Base-by-base conservation (phyloP, 169 alveolate species). In the Plasmodium billcollinsi region DNA sequence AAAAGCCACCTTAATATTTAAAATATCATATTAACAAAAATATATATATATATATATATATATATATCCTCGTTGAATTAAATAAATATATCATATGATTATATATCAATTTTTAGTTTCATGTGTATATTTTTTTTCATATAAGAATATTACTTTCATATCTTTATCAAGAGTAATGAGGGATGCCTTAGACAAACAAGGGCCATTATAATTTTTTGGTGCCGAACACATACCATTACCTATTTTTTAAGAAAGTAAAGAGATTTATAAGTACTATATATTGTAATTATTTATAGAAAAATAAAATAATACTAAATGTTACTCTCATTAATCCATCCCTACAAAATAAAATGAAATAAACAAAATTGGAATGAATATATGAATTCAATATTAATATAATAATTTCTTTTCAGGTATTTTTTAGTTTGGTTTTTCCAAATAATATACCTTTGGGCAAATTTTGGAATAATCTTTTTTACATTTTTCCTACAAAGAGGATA, bases 251-350 rank as follows among this genome's bases (percentile, higher is more conserved):
- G n/a, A 47, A 6, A 50, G 20, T 45, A 39, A 21, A 50, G 67
- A n/a, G 29, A 47, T 14, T 1, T 39, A 6, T 39, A 39, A 1
- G 1, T 39, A 18, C 24, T 18, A 56, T 56, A 56, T 52, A n/a
- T n/a, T 52, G 62, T 52, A 52, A 12, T 9, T 67, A 56, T 29
- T 29, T 50, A 33, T 39, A 15, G 12, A 14, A 15, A 8, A 9
- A n/a, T 33, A 8, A 6, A 43, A 24, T 39, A 63, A 43, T 67
- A n/a, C 18, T 24, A 39, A 18, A 54, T 33, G 29, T 45, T 83
- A 83, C 91, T 59, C 11, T 83, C 85, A 69, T 70, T 83, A 61
- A 29, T 45, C 91, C 91, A 83, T 47, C 33, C 85, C 91, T 83
- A 83, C 26, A 83, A 70, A 45, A 26, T 21, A 54, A 33, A 43